Evolutionary conservation across 1,139 yeast species (phyloP).

Genomic region (Suhomyces taliae): DNA sequence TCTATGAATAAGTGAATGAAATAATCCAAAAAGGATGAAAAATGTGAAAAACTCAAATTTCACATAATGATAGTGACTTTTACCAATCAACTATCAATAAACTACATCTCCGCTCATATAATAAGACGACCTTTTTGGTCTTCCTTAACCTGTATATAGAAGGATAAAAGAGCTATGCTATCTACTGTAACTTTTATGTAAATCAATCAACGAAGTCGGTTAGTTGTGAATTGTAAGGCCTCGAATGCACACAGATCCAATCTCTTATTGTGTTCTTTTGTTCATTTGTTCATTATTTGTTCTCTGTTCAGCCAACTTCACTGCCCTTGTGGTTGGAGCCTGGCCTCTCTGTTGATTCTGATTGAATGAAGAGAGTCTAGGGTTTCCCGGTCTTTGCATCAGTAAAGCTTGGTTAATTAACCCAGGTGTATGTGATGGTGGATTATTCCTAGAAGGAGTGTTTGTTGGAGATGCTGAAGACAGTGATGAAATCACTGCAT

Average conservation of each 20-base stretch:
- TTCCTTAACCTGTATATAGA: conserved; percentile 2
- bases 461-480: conserved; percentile 6
- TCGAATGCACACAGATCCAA: background rate
- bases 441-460: background rate
- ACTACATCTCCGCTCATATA: background rate
- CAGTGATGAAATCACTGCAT: conserved; percentile 24
- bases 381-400: conserved; percentile 26
- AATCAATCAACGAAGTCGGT: background rate
- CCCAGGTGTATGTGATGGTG: conserved; percentile 4
- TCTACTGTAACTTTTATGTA: background rate
- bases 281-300: background rate
- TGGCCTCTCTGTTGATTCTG: conserved; percentile 22
- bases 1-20: too few species aligned
- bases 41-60: background rate
- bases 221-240: background rate
- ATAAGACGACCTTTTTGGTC: background rate
- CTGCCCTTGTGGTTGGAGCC: conserved; percentile 41
- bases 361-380: conserved; percentile 29
- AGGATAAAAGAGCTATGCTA: background rate
- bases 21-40: too few species aligned
- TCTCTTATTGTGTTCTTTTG: background rate
- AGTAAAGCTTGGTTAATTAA: conserved; percentile 13
- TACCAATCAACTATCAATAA: background rate
- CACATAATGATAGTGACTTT: background rate
- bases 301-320: conserved; percentile 28